Base-by-base conservation (phyloP, 1,139 yeast genomes). In the Petasospora rhodanensis region DNA sequence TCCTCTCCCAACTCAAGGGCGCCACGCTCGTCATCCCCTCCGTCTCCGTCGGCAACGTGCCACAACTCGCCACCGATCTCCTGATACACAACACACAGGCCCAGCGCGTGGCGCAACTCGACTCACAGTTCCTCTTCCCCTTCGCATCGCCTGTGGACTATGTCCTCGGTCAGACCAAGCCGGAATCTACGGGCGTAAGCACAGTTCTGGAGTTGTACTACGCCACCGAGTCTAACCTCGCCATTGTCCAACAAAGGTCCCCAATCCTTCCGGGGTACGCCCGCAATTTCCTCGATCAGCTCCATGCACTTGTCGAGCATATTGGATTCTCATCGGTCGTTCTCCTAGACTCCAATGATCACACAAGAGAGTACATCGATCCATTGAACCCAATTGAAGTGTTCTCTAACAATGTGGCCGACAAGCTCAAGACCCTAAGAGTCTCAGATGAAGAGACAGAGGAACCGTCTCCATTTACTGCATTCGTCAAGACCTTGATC, bases 21-120 rank as follows among this genome's bases (percentile, higher is more conserved):
- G 18, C 37, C n/a, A 37, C 27, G 19, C 37, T 42, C 6, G 22
- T 89, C 2, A 38, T 91, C 2, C 97, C 97, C 0, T 61, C 89
- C 1, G 83, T 91, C 1, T 78, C 96, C 4, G 72, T 86, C 13
- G 97, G 95, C 6, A 91, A 89, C 52, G 82, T 87, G 4, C 95
- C 97, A 0, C 98, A 91, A 56, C 63, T 89, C 34, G 62, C 93
- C 0, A 61, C 75, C 6, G 97, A 89, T 56, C 64, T 89, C 24
- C 60, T 91, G 24, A 62, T 87, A 13, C 83, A 81, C 49, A 77
- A 82, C 3, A 61, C 70, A 22, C 66, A 64, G 2, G 71, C 81
- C 37, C 43, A 59, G 33, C 70, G 69, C 29, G 63, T 79, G 6
- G 76, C 73, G 5, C 55, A 70, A 14, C 58, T 87, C 21, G 80